These are phyloP conservation scores for Naegleria lovaniensis DNA, from an alignment of 208 protist genomes.

Conservation along the genomic window DNA sequence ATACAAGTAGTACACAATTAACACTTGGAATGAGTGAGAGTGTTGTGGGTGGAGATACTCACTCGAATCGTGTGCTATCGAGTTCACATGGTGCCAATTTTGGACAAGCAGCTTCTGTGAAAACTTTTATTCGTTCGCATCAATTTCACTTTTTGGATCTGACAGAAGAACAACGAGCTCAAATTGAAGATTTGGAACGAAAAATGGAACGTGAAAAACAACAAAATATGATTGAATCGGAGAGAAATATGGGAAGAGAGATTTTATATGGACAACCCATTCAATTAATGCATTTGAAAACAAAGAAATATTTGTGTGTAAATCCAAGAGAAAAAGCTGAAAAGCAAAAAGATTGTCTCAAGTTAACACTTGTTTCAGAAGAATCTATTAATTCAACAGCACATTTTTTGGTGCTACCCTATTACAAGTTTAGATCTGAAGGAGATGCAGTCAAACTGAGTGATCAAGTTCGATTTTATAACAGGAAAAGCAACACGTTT, in stretches of 20 bases:
- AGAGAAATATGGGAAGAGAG: not conserved
- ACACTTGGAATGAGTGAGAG: not conserved
- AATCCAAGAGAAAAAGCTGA: conserved; percentile 8
- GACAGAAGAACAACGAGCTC: not conserved
- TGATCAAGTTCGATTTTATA: not conserved
- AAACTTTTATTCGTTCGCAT: not conserved
- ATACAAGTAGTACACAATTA: not conserved
- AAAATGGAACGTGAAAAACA: not conserved
- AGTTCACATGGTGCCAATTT: not conserved
- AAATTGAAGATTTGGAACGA: not conserved
- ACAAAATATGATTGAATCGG: not conserved
- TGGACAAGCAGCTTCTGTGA: not conserved
- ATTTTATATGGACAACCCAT: not conserved
- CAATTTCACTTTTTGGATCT: not conserved
- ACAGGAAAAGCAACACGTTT: not conserved
- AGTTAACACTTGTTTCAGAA: not conserved
- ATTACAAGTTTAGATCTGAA: not conserved
- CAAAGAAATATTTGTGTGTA: not conserved
- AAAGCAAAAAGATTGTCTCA: conserved; percentile 21
- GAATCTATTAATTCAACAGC: not conserved
- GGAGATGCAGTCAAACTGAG: not conserved
- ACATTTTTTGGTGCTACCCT: not conserved
- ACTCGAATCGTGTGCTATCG: too few relatives aligned
- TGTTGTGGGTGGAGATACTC: not conserved
- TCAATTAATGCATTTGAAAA: not conserved